Evolutionary conservation across 2,329 filamentous ascomycete genomes (phyloP), one percentile per base, ranked within the genome.

Genomic region (Beauveria sp.): DNA sequence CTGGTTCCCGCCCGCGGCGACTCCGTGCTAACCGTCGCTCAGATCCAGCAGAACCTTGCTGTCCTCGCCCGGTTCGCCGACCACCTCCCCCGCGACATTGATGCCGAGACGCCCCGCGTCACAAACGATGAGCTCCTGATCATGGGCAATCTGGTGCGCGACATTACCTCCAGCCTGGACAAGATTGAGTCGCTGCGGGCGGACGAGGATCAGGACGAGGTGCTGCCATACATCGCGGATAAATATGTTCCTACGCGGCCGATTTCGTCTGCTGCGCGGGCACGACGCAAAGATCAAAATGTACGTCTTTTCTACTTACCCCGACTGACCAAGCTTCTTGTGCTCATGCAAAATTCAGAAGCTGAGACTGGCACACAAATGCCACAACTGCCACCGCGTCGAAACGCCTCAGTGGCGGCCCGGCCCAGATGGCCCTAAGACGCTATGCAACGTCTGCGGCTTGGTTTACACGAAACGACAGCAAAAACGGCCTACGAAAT

Each of bases 321-420:
- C 22, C n/a, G 28, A 30, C 16, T 24, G 14, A 38, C 9, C 14
- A n/a, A 18, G 16, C 26, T 28, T 18, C 34, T n/a, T 51, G 7
- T 51, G 18, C 49, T 51, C 30, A 51, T 28, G 24, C 16, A 24
- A 12, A 10, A 20, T 3, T 20, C 12, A 60, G 58, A 53, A 40
- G 40, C 10, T 47, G 14, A 52, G 45, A 40, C 40, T 16, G 46
- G 38, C 60, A 24, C 60, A 38, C n/a, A 57, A 52, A 50, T 61
- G 60, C 40, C 60, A 57, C 46, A 57, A 14, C 14, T 61, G 60
- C 38, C 43, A 20, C 8, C 54, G 46, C 16, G 18, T 61, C 46
- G 53, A 61, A 5, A 61, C 60, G n/a, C 60, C 60, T 9, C 43
- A 56, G n/a, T 61, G 60, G 60, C 60, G 60, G 38, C 34, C 60